Evolutionary conservation across 73 alveolate genomes (phyloP).

Genomic region (Tetrahymena thermophila): DNA sequence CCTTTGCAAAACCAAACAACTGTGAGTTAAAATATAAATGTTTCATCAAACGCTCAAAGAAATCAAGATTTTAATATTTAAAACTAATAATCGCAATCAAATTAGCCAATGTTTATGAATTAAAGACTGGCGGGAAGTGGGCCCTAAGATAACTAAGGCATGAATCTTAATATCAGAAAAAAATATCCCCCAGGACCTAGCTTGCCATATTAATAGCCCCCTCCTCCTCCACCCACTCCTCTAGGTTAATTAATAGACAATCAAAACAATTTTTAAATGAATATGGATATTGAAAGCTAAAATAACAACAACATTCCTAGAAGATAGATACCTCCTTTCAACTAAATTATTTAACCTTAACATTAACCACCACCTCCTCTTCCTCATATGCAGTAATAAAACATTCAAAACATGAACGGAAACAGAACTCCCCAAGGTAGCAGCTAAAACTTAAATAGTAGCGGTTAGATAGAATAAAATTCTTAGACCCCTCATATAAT

Average conservation of each 20-base stretch:
- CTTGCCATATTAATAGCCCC: not conserved
- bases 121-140: not conserved
- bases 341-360: not conserved
- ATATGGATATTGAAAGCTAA: not conserved
- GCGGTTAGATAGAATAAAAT: not conserved
- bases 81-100: not conserved
- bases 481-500: not conserved
- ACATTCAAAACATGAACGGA: not conserved
- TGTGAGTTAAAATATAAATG: not conserved
- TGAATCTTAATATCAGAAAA: not conserved
- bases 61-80: not conserved
- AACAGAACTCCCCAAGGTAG: not conserved
- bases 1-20: not conserved
- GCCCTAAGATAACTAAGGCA: not conserved
- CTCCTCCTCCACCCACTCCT: not conserved
- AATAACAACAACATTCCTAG: not conserved
- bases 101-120: not conserved
- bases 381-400: not conserved
- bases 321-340: not conserved
- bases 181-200: not conserved
- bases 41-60: not conserved
- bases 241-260: not conserved
- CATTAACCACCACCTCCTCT: not conserved
- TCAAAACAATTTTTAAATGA: not conserved
- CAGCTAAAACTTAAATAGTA: not conserved